These are phyloP conservation scores for Rhizopus microsporus DNA, from an alignment of 371 early-diverging fungal genomes.

Conservation along the genomic window DNA sequence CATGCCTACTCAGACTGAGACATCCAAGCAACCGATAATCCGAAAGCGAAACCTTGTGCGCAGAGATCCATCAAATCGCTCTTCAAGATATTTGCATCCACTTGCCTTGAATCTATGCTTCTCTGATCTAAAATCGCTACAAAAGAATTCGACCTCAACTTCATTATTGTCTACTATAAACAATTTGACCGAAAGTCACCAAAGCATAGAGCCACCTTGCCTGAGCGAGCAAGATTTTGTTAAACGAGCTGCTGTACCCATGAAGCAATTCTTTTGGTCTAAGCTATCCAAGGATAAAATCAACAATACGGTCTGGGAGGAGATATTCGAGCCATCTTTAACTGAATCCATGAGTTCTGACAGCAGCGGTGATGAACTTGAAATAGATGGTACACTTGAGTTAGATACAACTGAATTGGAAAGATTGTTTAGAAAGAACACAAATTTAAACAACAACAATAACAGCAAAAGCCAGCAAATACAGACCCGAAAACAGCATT, in stretches of 20 bases:
- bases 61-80: constrained; percentile 21
- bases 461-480: not conserved
- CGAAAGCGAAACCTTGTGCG: constrained; percentile 13
- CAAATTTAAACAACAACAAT: constrained; percentile 2
- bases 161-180: not conserved
- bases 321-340: constrained; percentile 38
- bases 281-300: constrained; percentile 57
- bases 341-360: constrained; percentile 23
- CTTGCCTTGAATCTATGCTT: constrained; percentile 47
- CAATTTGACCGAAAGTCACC: not conserved
- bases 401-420: constrained; percentile 46
- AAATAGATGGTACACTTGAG: constrained; percentile 20
- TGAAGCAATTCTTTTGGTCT: constrained; percentile 65
- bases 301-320: constrained; percentile 59
- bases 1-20: not conserved
- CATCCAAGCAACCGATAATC: not conserved
- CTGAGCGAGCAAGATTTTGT: not conserved
- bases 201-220: not conserved
- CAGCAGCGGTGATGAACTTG: constrained; percentile 23
- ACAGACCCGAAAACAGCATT: constrained; percentile 32
- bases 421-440: constrained; percentile 39
- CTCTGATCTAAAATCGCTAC: constrained; percentile 40
- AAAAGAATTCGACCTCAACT: constrained; percentile 28
- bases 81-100: constrained; percentile 46
- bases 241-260: constrained; percentile 6